Conservation (phyloP, 1,284 basidiomycete genomes). For the Naganishia cerealis region DNA sequence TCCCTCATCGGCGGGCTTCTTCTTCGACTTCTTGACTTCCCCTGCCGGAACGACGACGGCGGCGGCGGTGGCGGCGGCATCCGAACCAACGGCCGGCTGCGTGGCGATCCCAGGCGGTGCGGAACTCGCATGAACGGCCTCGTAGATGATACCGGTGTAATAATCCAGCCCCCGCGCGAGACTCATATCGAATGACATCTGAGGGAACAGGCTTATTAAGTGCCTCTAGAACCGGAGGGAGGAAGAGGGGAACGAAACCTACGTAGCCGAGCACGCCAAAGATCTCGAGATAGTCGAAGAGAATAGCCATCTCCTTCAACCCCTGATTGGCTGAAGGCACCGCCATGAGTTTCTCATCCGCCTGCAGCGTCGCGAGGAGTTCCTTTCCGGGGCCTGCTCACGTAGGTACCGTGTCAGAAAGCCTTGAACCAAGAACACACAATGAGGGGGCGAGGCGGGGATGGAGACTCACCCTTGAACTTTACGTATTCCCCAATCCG, state of each 20-base stretch:
- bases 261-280: slow-evolving; percentile 80
- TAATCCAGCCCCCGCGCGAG: slow-evolving; percentile 96
- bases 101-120: slow-evolving; percentile 78
- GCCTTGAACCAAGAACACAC: neutral
- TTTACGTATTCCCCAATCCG: slow-evolving; percentile 96
- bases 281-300: slow-evolving; percentile 80
- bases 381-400: slow-evolving; percentile 61
- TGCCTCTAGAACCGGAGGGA: neutral
- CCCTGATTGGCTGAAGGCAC: slow-evolving; percentile 80
- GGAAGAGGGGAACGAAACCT: slow-evolving; percentile 32
- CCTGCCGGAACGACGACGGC: slow-evolving; percentile 36
- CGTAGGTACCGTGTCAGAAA: neutral
- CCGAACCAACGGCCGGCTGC: slow-evolving; percentile 57
- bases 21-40: slow-evolving; percentile 51
- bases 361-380: slow-evolving; percentile 72
- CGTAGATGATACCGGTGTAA: slow-evolving; percentile 98
- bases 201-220: slow-evolving; percentile 7
- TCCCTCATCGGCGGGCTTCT: slow-evolving; percentile 52
- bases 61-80: slow-evolving; percentile 39
- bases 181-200: slow-evolving; percentile 95
- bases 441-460: too few relatives aligned
- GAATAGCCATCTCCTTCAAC: slow-evolving; percentile 81
- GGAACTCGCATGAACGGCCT: slow-evolving; percentile 88
- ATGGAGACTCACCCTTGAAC: slow-evolving; percentile 68
- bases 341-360: slow-evolving; percentile 66